Conservation (phyloP, 2,329 filamentous ascomycete species). For the Ophiostoma novo-ulmi region DNA sequence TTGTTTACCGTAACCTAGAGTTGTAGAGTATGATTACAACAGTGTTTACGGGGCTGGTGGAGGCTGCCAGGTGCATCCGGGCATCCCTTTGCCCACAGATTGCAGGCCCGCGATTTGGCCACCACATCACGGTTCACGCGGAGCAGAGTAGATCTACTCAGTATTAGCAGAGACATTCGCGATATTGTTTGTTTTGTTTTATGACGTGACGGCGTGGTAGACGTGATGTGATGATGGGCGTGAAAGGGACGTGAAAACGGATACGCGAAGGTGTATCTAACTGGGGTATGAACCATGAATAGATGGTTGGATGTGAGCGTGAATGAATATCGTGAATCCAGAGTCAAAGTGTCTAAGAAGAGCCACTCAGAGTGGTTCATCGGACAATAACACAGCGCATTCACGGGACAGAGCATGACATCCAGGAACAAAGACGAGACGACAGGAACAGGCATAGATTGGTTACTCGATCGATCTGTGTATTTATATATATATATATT, state of each 20-base stretch:
- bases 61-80: neutral
- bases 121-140: neutral
- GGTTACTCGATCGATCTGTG: conserved; percentile 17
- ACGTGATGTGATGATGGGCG: too few relatives aligned
- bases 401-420: neutral
- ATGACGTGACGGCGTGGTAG: neutral
- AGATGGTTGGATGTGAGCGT: neutral
- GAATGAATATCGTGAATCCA: neutral
- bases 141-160: too few relatives aligned
- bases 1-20: too few relatives aligned
- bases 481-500: neutral
- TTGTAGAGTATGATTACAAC: neutral
- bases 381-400: neutral
- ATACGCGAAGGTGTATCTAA: neutral
- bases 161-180: neutral
- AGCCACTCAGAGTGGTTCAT: neutral
- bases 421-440: conserved; percentile 1
- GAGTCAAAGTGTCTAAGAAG: neutral
- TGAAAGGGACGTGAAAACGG: neutral
- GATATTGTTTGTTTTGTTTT: conserved; percentile 10
- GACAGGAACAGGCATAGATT: neutral
- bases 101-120: neutral
- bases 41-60: conserved; percentile 11
- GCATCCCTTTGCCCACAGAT: neutral
- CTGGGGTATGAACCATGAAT: too few relatives aligned